Evolutionary conservation across 768 basidiomycete species (phyloP).

Genomic region (Tubosaeta sp.): DNA sequence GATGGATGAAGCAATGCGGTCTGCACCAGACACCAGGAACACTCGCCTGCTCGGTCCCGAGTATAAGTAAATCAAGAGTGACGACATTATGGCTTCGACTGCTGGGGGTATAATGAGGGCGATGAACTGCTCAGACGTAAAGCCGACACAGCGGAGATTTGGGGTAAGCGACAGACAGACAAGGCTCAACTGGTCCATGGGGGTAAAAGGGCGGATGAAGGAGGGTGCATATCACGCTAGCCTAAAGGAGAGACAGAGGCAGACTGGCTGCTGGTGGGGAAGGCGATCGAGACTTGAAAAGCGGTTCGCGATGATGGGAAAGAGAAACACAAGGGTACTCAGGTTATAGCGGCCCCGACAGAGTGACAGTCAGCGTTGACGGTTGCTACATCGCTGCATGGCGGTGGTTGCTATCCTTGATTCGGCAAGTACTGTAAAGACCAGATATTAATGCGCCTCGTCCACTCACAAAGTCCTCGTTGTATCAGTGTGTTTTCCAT

Average conservation of each 20-base stretch:
- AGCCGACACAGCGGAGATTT: constrained; percentile 65
- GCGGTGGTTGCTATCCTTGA: constrained; percentile 17
- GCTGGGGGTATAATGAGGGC: constrained; percentile 59
- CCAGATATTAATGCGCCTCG: background rate
- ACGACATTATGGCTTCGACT: constrained; percentile 58
- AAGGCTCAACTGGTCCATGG: constrained; percentile 41
- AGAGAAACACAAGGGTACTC: constrained; percentile 8
- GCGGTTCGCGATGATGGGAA: constrained; percentile 28
- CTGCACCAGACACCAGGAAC: background rate
- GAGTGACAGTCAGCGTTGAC: constrained; percentile 12
- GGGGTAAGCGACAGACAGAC: constrained; percentile 66
- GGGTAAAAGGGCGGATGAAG: constrained; percentile 11
- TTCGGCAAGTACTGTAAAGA: background rate
- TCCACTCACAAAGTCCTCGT: background rate
- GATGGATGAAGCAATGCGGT: constrained; percentile 1
- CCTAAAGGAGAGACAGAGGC: constrained; percentile 34
- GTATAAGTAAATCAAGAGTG: constrained; percentile 47
- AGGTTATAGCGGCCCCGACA: background rate
- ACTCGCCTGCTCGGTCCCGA: constrained; percentile 49
- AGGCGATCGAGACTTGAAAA: constrained; percentile 4
- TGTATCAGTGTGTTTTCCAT: background rate
- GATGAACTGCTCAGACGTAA: constrained; percentile 43
- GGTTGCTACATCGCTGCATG: constrained; percentile 9
- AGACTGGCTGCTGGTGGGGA: constrained; percentile 41
- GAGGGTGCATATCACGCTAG: constrained; percentile 34